Conservation (phyloP, 1,284 basidiomycete species). For the Grifola frondosa region DNA sequence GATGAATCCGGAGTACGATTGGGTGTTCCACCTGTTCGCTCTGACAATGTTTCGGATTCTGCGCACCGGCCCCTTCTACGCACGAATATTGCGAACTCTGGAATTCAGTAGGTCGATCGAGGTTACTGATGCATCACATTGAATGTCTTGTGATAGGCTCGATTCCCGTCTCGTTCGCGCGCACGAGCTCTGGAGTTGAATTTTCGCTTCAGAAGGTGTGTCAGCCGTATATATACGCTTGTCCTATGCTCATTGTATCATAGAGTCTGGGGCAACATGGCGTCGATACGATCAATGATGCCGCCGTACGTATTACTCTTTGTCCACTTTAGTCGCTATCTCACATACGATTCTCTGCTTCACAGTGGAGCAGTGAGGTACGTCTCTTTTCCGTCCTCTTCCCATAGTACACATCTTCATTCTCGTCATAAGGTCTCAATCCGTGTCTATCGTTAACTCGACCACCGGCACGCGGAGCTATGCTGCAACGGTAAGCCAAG, state of each 20-base stretch:
- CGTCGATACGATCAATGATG: constrained; percentile 8
- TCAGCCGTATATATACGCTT: too few relatives aligned
- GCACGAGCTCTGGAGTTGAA: constrained; percentile 1
- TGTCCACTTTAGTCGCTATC: too few relatives aligned
- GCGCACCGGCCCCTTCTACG: not conserved
- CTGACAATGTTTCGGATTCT: not conserved
- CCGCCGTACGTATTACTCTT: constrained; percentile 12
- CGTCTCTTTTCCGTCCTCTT: too few relatives aligned
- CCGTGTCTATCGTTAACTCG: not conserved
- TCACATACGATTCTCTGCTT: too few relatives aligned
- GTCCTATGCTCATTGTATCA: not conserved
- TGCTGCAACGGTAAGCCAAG: constrained; percentile 1
- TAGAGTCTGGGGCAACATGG: constrained; percentile 12
- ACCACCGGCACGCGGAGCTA: constrained; percentile 4
- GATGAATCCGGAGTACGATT: constrained; percentile 9
- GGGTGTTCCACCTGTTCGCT: constrained; percentile 6
- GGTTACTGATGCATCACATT: not conserved
- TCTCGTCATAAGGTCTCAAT: not conserved
- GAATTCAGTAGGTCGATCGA: too few relatives aligned
- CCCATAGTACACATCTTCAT: too few relatives aligned
- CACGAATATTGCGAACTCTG: not conserved
- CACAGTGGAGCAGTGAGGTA: constrained; percentile 21
- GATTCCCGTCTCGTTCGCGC: not conserved
- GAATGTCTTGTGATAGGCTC: too few relatives aligned
- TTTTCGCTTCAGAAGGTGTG: constrained; percentile 7